Evolutionary conservation across 805 yeast genomes (phyloP).

Genomic region (Starmerella potacharoeniae): DNA sequence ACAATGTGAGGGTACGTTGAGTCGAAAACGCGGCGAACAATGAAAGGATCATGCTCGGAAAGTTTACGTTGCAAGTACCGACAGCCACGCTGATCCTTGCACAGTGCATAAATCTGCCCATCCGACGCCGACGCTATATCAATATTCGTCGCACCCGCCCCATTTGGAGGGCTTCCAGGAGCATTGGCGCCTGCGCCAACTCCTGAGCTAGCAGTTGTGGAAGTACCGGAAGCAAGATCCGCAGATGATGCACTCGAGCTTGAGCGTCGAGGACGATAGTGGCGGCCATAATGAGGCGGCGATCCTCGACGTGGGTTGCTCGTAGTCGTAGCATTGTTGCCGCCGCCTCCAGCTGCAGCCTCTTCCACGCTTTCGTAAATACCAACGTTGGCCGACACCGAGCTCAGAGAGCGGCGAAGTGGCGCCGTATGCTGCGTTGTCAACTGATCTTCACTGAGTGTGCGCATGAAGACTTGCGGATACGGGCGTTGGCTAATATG

Average conservation of each 20-base stretch:
- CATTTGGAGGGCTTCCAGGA: not conserved
- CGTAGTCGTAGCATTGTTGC: not conserved
- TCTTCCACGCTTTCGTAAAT: not conserved
- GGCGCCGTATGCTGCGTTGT: not conserved
- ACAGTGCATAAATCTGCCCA: constrained; percentile 60
- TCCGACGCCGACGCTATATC: constrained; percentile 8
- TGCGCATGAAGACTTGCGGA: constrained; percentile 5
- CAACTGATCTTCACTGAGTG: not conserved
- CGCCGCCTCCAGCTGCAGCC: not conserved
- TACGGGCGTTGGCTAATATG: constrained; percentile 1
- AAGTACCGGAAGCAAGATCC: not conserved
- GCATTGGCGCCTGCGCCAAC: not conserved
- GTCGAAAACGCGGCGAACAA: constrained; percentile 48
- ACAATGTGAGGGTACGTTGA: constrained; percentile 70
- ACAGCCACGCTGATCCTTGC: constrained; percentile 96
- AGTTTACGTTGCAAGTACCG: constrained; percentile 81
- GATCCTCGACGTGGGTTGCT: not conserved
- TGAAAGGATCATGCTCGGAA: constrained; percentile 36
- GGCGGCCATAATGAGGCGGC: not conserved
- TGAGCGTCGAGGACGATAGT: constrained; percentile 7
- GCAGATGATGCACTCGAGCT: constrained; percentile 14
- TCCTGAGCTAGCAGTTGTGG: not conserved
- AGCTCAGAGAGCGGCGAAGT: not conserved
- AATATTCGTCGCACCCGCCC: not conserved
- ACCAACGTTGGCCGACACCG: not conserved